phyloP scores from a whole-genome alignment of 2,329 filamentous ascomycete genomes.

The Pseudopyrenochaeta lycopersici region DNA sequence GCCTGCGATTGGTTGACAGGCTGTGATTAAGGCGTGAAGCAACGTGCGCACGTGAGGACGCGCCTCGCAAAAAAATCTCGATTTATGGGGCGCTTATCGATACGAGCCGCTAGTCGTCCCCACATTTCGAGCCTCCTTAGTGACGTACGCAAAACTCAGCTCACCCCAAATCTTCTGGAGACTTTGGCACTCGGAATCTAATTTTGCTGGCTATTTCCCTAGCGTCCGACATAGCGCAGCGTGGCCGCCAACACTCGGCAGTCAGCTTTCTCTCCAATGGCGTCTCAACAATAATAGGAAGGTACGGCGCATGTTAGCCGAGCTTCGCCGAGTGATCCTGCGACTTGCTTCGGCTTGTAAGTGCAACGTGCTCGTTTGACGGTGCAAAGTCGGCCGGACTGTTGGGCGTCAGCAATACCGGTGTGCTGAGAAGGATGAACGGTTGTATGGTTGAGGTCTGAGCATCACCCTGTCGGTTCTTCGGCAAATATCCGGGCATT shows the following conservation, averaged over 20 bases:
- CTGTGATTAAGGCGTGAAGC: constrained; percentile 4
- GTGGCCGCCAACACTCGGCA: no score
- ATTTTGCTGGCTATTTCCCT: no score
- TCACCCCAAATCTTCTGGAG: not conserved
- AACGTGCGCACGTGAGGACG: constrained; percentile 6
- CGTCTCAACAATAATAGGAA: not conserved
- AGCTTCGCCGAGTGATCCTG: not conserved
- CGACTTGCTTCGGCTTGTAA: not conserved
- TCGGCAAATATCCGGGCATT: constrained; percentile 3
- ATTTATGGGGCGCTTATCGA: constrained; percentile 6
- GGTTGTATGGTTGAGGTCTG: not conserved
- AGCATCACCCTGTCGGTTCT: constrained; percentile 3
- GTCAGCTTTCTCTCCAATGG: no score
- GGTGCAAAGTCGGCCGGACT: not conserved
- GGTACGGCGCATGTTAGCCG: not conserved
- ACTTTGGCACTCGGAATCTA: no score
- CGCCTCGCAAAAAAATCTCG: constrained; percentile 3
- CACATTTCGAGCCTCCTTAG: not conserved
- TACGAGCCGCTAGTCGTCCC: not conserved
- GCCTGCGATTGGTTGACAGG: constrained; percentile 17
- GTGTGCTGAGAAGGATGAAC: not conserved
- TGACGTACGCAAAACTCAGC: not conserved
- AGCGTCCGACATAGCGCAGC: no score
- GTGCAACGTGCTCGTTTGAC: not conserved
- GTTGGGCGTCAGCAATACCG: not conserved